Base-by-base conservation (phyloP, 2,329 filamentous ascomycete species). In the Pseudogymnoascus sp. region DNA sequence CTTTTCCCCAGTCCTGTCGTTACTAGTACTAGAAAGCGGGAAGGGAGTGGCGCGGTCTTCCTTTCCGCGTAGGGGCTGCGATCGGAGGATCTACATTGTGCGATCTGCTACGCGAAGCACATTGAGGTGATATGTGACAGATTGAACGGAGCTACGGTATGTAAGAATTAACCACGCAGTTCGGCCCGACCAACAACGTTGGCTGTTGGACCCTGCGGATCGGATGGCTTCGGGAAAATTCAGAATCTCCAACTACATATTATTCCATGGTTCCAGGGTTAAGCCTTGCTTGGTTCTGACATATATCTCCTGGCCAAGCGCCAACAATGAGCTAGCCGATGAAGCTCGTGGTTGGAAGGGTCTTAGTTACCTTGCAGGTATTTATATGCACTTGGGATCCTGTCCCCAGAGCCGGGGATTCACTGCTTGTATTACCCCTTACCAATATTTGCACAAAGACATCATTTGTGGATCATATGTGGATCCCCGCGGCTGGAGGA, bases 271-370 rank as follows among this genome's bases (percentile, higher is more conserved):
- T 10, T 33, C 48, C 13, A 8, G 10, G 48, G 33, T 55, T 33
- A 55, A 55, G 48, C 29, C 12, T 55, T 55, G 4, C 29, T 17
- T 33, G 48, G 15, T 55, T 55, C 29, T 55, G 29, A 12, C 33
- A 55, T 55, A 33, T 33, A 21, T 33, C 12, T 4, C 48, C 33
- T 9, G 15, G 5, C 48, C n/a, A 33, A 15, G 17, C 15, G 29
- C 21, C 29, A 8, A 13, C 10, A 21, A 27, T 21, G 48, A 33
- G 48, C 17, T 33, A 55, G 48, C 48, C 48, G 29, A 55, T 33
- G 48, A 15, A 33, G 48, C 48, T 55, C 48, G 48, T 55, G 48
- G 48, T 33, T 5, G n/a, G 48, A 55, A 55, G 48, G 48, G n/a
- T 55, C n/a, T 2, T 21, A 55, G 48, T 55, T 55, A 55, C 48